A percentile compares a stretch with the other conserved stretches of the same genome.
phyloP scores from a whole-genome alignment of 148 eudicot species.

The Arbutus unedo region DNA sequence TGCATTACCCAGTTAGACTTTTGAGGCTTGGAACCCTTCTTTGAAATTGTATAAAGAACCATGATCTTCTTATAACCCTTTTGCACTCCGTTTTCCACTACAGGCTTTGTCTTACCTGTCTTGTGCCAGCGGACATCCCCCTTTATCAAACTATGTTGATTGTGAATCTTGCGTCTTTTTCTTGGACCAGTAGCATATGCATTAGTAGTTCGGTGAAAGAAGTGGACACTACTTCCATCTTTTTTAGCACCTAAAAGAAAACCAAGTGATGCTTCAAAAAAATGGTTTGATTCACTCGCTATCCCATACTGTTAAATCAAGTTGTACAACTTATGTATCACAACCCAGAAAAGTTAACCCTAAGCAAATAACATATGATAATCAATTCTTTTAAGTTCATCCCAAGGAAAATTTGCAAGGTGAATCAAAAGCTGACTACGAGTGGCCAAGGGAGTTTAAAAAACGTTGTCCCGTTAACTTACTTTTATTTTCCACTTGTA shows the following conservation, averaged over 20 bases:
- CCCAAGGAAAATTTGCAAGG: neutral
- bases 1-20: conserved; percentile 86
- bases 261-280: conserved; percentile 9
- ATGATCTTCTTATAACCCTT: conserved; percentile 74
- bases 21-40: conserved; percentile 46
- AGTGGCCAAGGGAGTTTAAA: conserved; percentile 10
- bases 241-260: conserved; percentile 53
- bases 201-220: conserved; percentile 61
- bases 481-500: neutral
- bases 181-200: conserved; percentile 72
- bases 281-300: neutral
- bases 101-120: conserved; percentile 63
- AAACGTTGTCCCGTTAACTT: neutral
- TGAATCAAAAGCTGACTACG: neutral
- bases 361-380: neutral
- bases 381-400: neutral
- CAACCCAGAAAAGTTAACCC: neutral
- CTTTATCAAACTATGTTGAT: conserved; percentile 22
- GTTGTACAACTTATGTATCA: neutral
- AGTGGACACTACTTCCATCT: conserved; percentile 66
- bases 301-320: neutral
- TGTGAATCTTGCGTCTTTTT: conserved; percentile 61
- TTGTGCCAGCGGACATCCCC: conserved; percentile 76
- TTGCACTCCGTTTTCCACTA: conserved; percentile 53
- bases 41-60: conserved; percentile 57